Evolutionary conservation across 306 rosid species (phyloP), one percentile per base, ranked within the genome.

Genomic region (Canavalia gladiata): DNA sequence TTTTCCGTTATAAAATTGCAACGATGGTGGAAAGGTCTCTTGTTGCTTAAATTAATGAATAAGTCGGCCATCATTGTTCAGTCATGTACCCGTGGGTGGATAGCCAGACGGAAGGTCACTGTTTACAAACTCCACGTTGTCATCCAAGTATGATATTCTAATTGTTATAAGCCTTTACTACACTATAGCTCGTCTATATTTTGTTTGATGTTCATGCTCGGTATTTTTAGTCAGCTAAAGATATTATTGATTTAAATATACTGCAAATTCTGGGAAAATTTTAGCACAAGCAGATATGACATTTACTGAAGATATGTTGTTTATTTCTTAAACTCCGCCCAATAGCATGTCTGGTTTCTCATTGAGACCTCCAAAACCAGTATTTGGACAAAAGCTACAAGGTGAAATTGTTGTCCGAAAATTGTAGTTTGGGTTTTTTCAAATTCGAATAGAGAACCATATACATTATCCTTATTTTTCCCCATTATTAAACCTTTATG

Each of bases 11-110:
- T 89, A 76, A 91, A 91, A 88, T 78, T 94, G 83, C 98, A 94
- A 84, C 86, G 84, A 11, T 92, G 97, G 98, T 94, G 98, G 98
- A 91, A 87, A 83, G 74, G 92, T 74, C 74, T 80, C 57, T 42
- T 91, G 84, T 82, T 83, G n/a, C 81, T 50, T 13, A 88, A 89
- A 51, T 50, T 59, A 39, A 90, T 79, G 82, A 84, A 77, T 56
- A 87, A 81, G 60, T 87, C 92, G 52, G 92, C 89, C 28, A 47
- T 87, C 54, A 74, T 74, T 79, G 88, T 95, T 71, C 97, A 93
- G 89, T 88, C 97, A 56, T 87, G 83, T 74, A 62, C 84, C 47
- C 95, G 97, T 66, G 89, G 90, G 35, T 89, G 97, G 97, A 57
- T 90, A 35, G 91, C 82, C 43, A 90, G 94, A 82, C 83, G 86